These are phyloP conservation scores for Gaillardinia entomophila DNA, from an alignment of 805 yeast species.

Conservation along the genomic window DNA sequence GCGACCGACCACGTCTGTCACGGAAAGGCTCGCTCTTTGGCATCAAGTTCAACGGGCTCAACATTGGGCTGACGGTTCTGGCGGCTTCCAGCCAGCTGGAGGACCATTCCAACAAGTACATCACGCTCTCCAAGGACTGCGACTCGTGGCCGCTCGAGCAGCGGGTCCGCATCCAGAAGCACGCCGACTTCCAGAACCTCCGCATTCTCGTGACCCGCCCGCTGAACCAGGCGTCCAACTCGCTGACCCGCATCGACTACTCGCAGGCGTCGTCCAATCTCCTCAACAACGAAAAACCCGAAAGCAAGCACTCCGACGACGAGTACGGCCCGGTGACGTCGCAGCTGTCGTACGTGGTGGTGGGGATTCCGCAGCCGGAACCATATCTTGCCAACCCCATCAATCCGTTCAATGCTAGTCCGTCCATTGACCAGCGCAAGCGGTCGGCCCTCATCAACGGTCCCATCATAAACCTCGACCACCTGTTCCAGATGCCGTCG, in stretches of 20 bases:
- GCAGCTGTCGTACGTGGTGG: constrained; percentile 27
- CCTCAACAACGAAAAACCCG: background rate
- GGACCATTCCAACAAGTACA: constrained; percentile 5
- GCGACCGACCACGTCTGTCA: constrained; percentile 16
- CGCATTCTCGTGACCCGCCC: constrained; percentile 35
- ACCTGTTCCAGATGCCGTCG: constrained; percentile 43
- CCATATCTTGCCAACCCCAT: constrained; percentile 25
- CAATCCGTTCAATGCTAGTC: constrained; percentile 34
- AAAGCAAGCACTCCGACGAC: background rate
- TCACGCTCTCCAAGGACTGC: constrained; percentile 26
- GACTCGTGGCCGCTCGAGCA: constrained; percentile 30
- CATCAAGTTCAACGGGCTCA: constrained; percentile 25
- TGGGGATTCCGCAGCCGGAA: constrained; percentile 40
- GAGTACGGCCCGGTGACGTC: constrained; percentile 19
- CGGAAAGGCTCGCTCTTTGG: constrained; percentile 37
- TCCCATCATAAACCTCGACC: constrained; percentile 80
- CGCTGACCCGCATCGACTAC: constrained; percentile 16
- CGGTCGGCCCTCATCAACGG: constrained; percentile 73
- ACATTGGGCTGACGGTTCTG: constrained; percentile 1
- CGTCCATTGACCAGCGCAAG: constrained; percentile 66
- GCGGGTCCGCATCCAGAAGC: constrained; percentile 20
- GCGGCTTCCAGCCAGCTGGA: constrained; percentile 1
- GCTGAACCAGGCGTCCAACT: constrained; percentile 9
- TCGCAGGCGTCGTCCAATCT: constrained; percentile 32
- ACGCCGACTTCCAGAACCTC: constrained; percentile 24